Percentiles rank a stretch among this genome's conserved stretches.
Conservation (phyloP, 2,329 filamentous ascomycete species). For the Fusarium humuli region DNA sequence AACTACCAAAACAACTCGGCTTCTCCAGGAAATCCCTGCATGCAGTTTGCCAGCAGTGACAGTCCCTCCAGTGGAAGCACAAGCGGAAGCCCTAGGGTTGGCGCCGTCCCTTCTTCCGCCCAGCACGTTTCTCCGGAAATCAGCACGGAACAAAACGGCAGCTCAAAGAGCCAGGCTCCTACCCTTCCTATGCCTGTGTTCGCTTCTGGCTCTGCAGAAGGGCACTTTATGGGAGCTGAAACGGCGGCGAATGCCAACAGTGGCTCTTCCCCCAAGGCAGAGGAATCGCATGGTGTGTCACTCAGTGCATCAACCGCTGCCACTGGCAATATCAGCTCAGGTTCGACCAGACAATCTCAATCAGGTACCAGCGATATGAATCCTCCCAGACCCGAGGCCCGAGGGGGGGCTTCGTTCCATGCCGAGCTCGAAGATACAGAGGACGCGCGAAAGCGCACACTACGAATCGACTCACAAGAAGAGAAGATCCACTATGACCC, state of each 20-base stretch:
- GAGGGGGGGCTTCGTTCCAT: slow-evolving; percentile 38
- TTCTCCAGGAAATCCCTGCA: slow-evolving; percentile 5
- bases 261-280: background rate
- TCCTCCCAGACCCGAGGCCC: slow-evolving; percentile 5
- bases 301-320: slow-evolving; percentile 32
- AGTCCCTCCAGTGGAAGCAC: slow-evolving; percentile 24
- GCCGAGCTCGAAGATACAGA: slow-evolving; percentile 57
- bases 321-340: slow-evolving; percentile 26
- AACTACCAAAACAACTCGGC: background rate
- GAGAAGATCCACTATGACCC: slow-evolving; percentile 64
- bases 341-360: slow-evolving; percentile 18
- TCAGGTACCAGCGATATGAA: slow-evolving; percentile 21
- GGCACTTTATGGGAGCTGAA: slow-evolving; percentile 1
- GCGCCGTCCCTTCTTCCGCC: background rate
- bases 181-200: slow-evolving; percentile 6
- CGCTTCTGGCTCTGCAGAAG: background rate
- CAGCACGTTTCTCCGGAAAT: slow-evolving; percentile 16
- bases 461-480: slow-evolving; percentile 60
- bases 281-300: slow-evolving; percentile 29
- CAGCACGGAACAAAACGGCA: slow-evolving; percentile 12
- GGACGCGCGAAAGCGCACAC: slow-evolving; percentile 59
- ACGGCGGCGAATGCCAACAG: background rate
- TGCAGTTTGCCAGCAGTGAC: slow-evolving; percentile 19
- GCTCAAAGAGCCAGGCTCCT: slow-evolving; percentile 10
- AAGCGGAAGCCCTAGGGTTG: slow-evolving; percentile 17